Base-by-base conservation (phyloP, 75 land plant species). In the Pinus albicaulis region DNA sequence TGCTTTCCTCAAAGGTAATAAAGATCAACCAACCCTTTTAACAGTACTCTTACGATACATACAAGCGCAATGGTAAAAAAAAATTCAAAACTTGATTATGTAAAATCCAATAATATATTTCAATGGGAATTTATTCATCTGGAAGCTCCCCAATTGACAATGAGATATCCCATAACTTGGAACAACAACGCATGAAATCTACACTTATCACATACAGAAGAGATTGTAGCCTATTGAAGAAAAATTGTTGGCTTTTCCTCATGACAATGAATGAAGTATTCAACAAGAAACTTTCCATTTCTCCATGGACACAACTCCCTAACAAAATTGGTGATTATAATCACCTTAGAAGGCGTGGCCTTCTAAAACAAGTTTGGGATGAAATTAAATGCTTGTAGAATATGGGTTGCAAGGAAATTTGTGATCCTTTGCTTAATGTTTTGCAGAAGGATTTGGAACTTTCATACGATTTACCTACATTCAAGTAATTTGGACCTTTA, bases 221-320 rank as follows among this genome's bases (percentile, higher is more conserved):
- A 19, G 72, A 64, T n/a, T 60, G 85, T 1, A 7, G 20, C 26
- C 23, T 13, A 7, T 17, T 19, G 14, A 77, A 28, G 36, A 74
- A 80, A 16, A 78, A 82, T 44, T 80, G 91, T 48, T 79, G 81
- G 77, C 81, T 96, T 8, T 57, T 96, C 20, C 90, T 92, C 79
- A 97, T 92, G 78, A 75, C 86, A 11, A 87, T 92, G 57, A 80
- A 66, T 17, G 97, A 90, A 41, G 87, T 92, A 73, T 59, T 92
- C 56, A 75, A 72, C 24, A 73, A 79, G 34, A 64, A 78, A 76
- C 80, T 83, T 73, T 61, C 58, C 24, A 23, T 79, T 19, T 78
- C 84, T 11, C 82, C 78, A 55, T 81, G 80, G 85, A 74, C 77
- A 59, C 52, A 73, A 25, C 1, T 23, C 4, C 12, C 61, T 3